Evolutionary conservation across 2,329 filamentous ascomycete species (phyloP).

Genomic region (Dendryphion nanum): DNA sequence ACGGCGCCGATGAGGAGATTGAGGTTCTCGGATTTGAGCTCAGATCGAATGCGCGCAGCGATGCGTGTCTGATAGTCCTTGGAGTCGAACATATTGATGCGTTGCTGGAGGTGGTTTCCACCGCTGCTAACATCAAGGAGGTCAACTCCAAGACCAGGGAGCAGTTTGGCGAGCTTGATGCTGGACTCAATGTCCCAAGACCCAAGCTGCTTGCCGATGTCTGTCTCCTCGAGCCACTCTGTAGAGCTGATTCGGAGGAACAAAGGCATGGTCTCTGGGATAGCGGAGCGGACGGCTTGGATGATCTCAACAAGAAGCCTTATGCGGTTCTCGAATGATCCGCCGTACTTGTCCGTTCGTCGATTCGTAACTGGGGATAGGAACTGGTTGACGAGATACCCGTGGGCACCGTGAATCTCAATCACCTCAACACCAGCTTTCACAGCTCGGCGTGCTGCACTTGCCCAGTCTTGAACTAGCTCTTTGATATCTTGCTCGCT

Average conservation of each 20-base stretch:
- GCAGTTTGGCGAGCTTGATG: conserved; percentile 39
- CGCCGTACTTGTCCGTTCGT: conserved; percentile 44
- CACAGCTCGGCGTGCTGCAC: conserved; percentile 36
- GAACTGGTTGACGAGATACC: conserved; percentile 45
- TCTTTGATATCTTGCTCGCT: conserved; percentile 40
- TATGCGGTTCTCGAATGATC: conserved; percentile 40
- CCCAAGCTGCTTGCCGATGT: conserved; percentile 25
- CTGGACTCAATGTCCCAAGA: conserved; percentile 44
- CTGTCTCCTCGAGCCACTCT: conserved; percentile 38
- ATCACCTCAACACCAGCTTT: conserved; percentile 38
- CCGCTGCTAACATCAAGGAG: conserved; percentile 48
- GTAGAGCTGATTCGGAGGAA: conserved; percentile 37
- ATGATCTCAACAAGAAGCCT: conserved; percentile 43
- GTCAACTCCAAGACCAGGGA: conserved; percentile 44
- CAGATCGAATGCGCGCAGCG: conserved; percentile 47
- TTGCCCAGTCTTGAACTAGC: conserved; percentile 40
- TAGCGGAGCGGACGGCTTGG: conserved; percentile 31
- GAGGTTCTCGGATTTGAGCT: conserved; percentile 32
- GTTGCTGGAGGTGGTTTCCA: conserved; percentile 46
- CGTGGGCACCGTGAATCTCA: conserved; percentile 46
- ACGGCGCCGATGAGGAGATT: conserved; percentile 52
- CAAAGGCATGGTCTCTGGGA: conserved; percentile 35
- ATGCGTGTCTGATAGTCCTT: conserved; percentile 52
- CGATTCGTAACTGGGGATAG: conserved; percentile 41
- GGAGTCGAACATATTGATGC: conserved; percentile 39